Evolutionary conservation across 208 protist species (phyloP).

Genomic region (Leishmania guyanensis): DNA sequence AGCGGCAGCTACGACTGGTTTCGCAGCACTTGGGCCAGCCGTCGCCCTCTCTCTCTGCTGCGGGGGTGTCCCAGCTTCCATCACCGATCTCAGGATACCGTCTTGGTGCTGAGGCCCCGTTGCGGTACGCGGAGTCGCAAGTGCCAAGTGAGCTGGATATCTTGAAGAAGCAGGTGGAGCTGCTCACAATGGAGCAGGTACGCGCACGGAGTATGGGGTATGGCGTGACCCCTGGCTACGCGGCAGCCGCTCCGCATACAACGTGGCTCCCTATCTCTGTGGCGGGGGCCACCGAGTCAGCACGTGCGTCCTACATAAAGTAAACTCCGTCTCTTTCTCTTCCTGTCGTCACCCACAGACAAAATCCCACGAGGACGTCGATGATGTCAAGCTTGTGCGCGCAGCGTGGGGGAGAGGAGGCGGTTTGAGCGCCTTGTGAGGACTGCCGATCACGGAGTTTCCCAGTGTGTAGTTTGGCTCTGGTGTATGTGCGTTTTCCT

Average conservation of each 20-base stretch:
- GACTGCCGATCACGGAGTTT: neutral
- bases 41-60: neutral
- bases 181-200: conserved; percentile 52
- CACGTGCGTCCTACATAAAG: neutral
- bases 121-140: neutral
- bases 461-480: neutral
- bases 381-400: neutral
- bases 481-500: neutral
- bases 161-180: conserved; percentile 52
- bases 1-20: conserved; percentile 35
- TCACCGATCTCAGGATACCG: neutral
- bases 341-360: neutral
- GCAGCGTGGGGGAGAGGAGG: neutral
- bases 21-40: conserved; percentile 18
- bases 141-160: conserved; percentile 52
- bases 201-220: conserved; percentile 30
- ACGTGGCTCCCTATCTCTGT: neutral
- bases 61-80: neutral
- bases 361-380: neutral
- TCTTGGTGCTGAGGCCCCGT: neutral
- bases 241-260: neutral
- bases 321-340: neutral
- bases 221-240: neutral
- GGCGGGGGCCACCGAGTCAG: neutral
- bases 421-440: neutral